phyloP scores from a whole-genome alignment of 176 grass and related monocot genomes.

The Chloris gayana region DNA sequence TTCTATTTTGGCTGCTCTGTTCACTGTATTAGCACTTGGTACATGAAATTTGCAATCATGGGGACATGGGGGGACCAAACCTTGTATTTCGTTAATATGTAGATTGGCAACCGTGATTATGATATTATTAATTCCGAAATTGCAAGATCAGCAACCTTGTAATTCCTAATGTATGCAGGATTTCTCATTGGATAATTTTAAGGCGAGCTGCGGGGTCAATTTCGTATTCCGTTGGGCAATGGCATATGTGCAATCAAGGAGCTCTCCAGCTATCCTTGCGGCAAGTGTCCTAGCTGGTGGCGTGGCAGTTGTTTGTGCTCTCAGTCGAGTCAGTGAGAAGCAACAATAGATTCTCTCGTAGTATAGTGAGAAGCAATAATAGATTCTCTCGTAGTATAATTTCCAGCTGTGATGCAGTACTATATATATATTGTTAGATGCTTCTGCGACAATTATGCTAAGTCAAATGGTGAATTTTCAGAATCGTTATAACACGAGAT shows the following conservation, averaged over 20 bases:
- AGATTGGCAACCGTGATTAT: neutral
- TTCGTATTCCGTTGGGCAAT: constrained; percentile 57
- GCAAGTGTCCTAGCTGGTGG: constrained; percentile 47
- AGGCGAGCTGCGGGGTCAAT: constrained; percentile 47
- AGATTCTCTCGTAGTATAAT: constrained; percentile 12
- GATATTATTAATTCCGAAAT: neutral
- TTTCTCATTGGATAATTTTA: constrained; percentile 63
- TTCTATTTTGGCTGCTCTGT: neutral
- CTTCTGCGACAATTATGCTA: neutral
- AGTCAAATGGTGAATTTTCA: constrained; percentile 6
- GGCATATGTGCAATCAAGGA: constrained; percentile 39
- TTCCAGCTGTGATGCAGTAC: neutral
- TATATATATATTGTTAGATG: neutral
- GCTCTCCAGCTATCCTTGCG: constrained; percentile 29
- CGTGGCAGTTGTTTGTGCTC: constrained; percentile 46
- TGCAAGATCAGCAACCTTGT: neutral
- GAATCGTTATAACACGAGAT: neutral
- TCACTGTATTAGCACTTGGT: neutral
- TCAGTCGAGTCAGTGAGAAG: constrained; percentile 28
- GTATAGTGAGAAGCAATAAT: neutral
- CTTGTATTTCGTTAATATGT: neutral
- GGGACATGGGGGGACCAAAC: neutral
- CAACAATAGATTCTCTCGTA: constrained; percentile 11
- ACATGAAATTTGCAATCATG: neutral
- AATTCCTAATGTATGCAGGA: constrained; percentile 33